Evolutionary conservation across 192 early-diverging fungal genomes (phyloP), one percentile per base, ranked within the genome.

Genomic region (Gigaspora rosea): DNA sequence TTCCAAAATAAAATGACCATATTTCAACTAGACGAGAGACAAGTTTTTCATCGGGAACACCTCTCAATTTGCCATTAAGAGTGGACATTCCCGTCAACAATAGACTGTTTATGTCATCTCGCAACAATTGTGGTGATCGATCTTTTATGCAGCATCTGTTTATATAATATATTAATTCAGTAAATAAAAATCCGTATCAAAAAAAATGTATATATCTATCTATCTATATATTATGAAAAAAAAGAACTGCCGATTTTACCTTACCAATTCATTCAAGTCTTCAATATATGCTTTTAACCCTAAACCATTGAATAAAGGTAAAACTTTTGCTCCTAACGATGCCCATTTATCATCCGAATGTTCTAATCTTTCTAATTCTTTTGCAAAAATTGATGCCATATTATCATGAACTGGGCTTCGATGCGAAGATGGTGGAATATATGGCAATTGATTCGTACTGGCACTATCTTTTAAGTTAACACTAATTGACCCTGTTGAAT

Each of bases 271-370:
- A 65, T 93, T 94, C 71, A 92, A 78, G 69, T 97, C 94, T 79
- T 97, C 95, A 63, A 97, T 93, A 6, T 89, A 81, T 15, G 94
- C 91, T 52, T 90, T 88, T 64, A 97, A 72, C 0, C 92, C 88
- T 77, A 95, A 92, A 16, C 95, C 95, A 64, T 94, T 95, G 75
- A 97, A 97, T 66, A 97, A 79, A 2, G 95, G 94, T 64, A 97
- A 78, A 4, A 97, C 91, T 22, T 89, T 88, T 32, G 86, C 83
- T 32, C 91, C 89, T 3, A 97, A 59, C 8, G 86, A 83, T 47
- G 89, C 88, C 95, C 95, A 97, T 20, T 87, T 86, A 78, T 92
- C 91, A 76, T 51, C 13, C 54, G 4, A 22, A 10, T 62, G 41
- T 49, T 61, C 36, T 52, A 46, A 48, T 32, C 32, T 61, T 41